Conservation (phyloP, 2,329 filamentous ascomycete species). For the Emydomyces testavorans region DNA sequence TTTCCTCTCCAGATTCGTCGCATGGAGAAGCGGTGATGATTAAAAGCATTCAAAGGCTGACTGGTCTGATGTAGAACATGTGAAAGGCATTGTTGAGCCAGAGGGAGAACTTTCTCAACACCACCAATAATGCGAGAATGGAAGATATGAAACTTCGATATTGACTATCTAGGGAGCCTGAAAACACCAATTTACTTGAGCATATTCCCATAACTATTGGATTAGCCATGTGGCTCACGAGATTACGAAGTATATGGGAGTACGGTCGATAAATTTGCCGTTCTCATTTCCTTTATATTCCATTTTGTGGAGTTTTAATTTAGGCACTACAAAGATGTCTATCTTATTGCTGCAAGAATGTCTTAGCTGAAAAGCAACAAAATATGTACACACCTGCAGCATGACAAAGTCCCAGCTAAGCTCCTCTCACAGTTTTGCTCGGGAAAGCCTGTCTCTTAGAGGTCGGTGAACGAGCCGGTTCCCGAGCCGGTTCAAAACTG, state of each 20-base stretch:
- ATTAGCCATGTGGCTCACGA: too few species aligned
- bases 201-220: too few species aligned
- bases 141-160: neutral
- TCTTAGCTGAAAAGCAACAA: too few species aligned
- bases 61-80: slow-evolving; percentile 12
- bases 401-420: neutral
- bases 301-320: too few species aligned
- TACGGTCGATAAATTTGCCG: too few species aligned
- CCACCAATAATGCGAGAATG: neutral
- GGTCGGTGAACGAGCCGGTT: neutral
- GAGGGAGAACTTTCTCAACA: neutral
- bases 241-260: too few species aligned
- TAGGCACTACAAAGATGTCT: too few species aligned
- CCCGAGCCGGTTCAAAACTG: neutral
- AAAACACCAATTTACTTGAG: too few species aligned
- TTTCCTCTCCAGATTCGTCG: neutral
- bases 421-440: neutral
- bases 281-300: too few species aligned
- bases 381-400: too few species aligned
- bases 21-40: neutral
- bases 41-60: slow-evolving; percentile 12
- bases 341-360: too few species aligned
- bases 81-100: slow-evolving; percentile 9
- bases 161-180: too few species aligned
- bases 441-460: neutral